phyloP scores from a whole-genome alignment of 139 green algal species.

The Microglena sp. region DNA sequence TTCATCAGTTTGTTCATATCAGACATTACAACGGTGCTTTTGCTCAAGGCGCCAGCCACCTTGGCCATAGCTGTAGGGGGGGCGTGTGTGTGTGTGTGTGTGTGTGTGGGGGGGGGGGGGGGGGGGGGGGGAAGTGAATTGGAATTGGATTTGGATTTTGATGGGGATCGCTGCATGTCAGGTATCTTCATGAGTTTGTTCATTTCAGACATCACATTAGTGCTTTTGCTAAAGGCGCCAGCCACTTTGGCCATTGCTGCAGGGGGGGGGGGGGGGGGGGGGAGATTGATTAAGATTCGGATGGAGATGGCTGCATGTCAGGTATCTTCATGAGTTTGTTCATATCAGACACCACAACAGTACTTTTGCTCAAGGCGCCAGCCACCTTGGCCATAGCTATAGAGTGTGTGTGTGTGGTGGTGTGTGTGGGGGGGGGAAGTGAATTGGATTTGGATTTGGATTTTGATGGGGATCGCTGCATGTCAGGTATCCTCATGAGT shows the following conservation, averaged over 20 bases:
- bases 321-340: conserved; percentile 53
- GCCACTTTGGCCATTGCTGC: neutral
- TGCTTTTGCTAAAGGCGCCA: neutral
- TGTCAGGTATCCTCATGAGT: neutral
- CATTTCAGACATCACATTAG: neutral
- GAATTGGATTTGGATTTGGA: neutral
- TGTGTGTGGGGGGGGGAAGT: too few species aligned
- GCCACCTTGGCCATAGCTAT: conserved; percentile 60
- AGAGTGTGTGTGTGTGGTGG: neutral
- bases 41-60: conserved; percentile 61
- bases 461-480: neutral
- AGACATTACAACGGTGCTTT: conserved; percentile 74
- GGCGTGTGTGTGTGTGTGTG: neutral
- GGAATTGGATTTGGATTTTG: neutral
- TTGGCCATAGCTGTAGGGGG: conserved; percentile 43
- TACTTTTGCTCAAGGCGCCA: conserved; percentile 57
- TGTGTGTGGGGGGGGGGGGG: neutral
- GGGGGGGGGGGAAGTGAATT: too few species aligned
- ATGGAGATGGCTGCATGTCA: neutral
- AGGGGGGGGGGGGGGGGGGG: too few species aligned
- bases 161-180: neutral
- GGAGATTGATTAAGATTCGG: neutral
- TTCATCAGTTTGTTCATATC: conserved; percentile 64
- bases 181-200: neutral
- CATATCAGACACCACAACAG: conserved; percentile 72